Evolutionary conservation across 176 grass and related monocot genomes (phyloP), one percentile per base, ranked within the genome.

Genomic region (Rhipidocladum racemiflorum): DNA sequence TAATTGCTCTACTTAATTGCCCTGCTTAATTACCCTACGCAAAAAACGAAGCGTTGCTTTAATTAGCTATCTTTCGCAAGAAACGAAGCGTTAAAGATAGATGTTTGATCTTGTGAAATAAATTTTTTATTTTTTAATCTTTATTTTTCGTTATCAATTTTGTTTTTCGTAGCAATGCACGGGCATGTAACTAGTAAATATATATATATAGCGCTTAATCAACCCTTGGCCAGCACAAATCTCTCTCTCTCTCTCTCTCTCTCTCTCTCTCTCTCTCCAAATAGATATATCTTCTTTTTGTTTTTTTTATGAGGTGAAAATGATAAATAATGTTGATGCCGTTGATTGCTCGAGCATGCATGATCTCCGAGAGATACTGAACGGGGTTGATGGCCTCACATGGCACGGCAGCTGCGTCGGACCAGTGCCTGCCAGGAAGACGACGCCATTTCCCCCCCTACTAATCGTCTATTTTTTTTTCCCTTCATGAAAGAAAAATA

Each of bases 341-440:
- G 55, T 59, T 76, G 42, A 78, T 78, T 64, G 60, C 42, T 63
- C 16, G 75, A 56, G 2, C 75, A 77, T 18, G 75, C 57, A 32
- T 18, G 75, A 84, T 88, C 68, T 72, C 64, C 23, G 45, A n/a
- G 48, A 78, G 29, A 71, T 78, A 69, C 74, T 10, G 15, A 68
- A 57, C 18, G 13, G 16, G 50, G 24, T 65, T 73, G 57, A 84
- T 84, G 45, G 80, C 67, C 49, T 83, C 86, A 83, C 81, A 84
- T 88, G 86, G n/a, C 51, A 9, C 20, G 20, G 51, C 51, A n/a
- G 20, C 51, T 54, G 63, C 38, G 42, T 59, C 10, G 10, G 5
- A 42, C 4, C 53, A 29, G 42, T 3, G 4, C 25, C 32, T 12
- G 53, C 25, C 32, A 44, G 75, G 80, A 38, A 35, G 3, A 67